A percentile compares a stretch with the other conserved stretches of the same genome.
These are phyloP conservation scores for Hygrophoropsis aurantiaca DNA, from an alignment of 768 basidiomycete species.

Conservation along the genomic window DNA sequence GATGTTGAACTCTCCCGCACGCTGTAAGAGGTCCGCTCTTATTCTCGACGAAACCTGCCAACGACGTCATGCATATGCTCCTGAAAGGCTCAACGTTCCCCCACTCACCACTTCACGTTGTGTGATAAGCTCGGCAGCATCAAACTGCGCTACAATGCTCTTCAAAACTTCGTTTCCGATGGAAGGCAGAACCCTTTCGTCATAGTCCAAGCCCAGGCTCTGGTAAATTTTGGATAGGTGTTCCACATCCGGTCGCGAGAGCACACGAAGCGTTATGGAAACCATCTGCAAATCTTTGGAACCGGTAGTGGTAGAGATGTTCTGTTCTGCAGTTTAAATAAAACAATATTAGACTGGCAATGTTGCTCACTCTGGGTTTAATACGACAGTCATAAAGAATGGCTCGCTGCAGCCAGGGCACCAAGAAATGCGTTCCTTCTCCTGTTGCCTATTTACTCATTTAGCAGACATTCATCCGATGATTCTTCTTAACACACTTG, in stretches of 20 bases:
- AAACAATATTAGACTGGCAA: neutral
- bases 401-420: conserved; percentile 95
- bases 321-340: conserved; percentile 46
- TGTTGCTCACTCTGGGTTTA: conserved; percentile 77
- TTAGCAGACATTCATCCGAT: conserved; percentile 1
- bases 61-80: neutral
- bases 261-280: conserved; percentile 91
- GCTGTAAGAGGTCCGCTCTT: conserved; percentile 85
- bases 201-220: conserved; percentile 92
- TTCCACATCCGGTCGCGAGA: conserved; percentile 87
- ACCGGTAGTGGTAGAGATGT: conserved; percentile 98
- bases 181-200: conserved; percentile 95
- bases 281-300: conserved; percentile 99
- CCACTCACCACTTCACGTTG: conserved; percentile 90
- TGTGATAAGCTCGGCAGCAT: conserved; percentile 94
- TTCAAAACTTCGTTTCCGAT: conserved; percentile 98
- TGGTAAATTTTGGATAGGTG: conserved; percentile 95
- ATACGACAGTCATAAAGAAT: conserved; percentile 98
- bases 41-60: conserved; percentile 87
- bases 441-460: conserved; percentile 62
- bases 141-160: conserved; percentile 97
- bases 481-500: conserved; percentile 45
- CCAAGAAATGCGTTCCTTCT: conserved; percentile 94
- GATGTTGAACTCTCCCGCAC: conserved; percentile 96
- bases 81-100: neutral